These are phyloP conservation scores for Chytriomyces sp. DNA, from an alignment of 192 early-diverging fungal species.

Conservation along the genomic window DNA sequence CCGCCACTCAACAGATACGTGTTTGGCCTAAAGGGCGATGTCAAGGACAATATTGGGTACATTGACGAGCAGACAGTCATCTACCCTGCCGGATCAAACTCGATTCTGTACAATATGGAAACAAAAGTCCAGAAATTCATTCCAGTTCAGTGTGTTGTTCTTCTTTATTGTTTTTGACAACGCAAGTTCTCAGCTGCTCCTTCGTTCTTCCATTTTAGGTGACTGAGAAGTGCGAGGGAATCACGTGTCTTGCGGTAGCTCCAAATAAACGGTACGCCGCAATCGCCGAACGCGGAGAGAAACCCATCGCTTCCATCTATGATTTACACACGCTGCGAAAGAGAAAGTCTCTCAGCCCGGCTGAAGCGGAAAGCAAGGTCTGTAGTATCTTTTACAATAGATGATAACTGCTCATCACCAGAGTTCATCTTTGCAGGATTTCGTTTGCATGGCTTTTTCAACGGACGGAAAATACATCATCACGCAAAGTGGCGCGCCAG, in stretches of 20 bases:
- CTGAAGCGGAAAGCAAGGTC: slow-evolving; percentile 59
- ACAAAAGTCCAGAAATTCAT: slow-evolving; percentile 62
- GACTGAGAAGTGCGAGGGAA: slow-evolving; percentile 58
- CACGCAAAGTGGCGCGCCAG: slow-evolving; percentile 59
- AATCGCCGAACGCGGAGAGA: slow-evolving; percentile 59
- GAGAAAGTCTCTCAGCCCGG: slow-evolving; percentile 51
- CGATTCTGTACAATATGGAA: slow-evolving; percentile 63
- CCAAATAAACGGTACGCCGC: slow-evolving; percentile 61
- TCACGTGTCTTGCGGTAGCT: slow-evolving; percentile 55
- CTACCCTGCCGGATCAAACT: slow-evolving; percentile 65
- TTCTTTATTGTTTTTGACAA: not conserved
- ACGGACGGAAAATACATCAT: slow-evolving; percentile 62
- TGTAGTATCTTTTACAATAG: not conserved
- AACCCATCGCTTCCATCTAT: slow-evolving; percentile 52
- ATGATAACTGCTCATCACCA: not conserved
- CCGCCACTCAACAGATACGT: slow-evolving; percentile 48
- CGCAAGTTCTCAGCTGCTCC: not conserved
- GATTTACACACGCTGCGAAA: slow-evolving; percentile 60
- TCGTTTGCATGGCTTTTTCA: slow-evolving; percentile 63
- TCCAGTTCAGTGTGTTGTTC: slow-evolving; percentile 32
- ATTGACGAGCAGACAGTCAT: slow-evolving; percentile 65
- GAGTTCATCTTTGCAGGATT: slow-evolving; percentile 46
- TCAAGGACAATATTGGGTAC: slow-evolving; percentile 50
- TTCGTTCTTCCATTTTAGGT: not conserved
- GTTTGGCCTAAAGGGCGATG: slow-evolving; percentile 61